Evolutionary conservation across 108 stramenopile species (phyloP), one percentile per base, ranked within the genome.

Genomic region (Craspedostauros australis): DNA sequence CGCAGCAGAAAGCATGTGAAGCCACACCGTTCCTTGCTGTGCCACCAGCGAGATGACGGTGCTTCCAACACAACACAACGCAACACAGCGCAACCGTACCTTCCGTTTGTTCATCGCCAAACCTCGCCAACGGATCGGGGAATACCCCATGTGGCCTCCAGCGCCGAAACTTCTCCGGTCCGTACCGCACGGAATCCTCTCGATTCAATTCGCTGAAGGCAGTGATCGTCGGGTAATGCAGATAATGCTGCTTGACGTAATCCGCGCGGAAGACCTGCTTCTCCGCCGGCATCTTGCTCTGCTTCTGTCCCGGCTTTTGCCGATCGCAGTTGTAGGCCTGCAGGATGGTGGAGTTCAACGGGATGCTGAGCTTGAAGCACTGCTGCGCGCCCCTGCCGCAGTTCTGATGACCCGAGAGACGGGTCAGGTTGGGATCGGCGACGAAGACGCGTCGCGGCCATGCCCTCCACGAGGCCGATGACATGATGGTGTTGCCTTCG

Each of bases 301-400:
- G 39, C 36, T 88, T 85, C 54, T 66, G 33, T 3, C 87, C 79
- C 30, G 84, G 84, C 56, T 70, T 57, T 39, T 88, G 85, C 50
- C 78, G 60, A 52, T 93, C 86, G 59, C 91, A 93, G 59, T 93
- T 93, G 68, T 93, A 93, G 1, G 85, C 76, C 57, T 93, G 82
- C 8, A 93, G 54, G 54, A 93, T 80, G 31, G 91, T 88, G 54
- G 70, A 66, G 15, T 85, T 70, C 26, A 64, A 53, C 5, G 76
- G 79, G n/a, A 92, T 75, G 23, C 57, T 63, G 5, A 86, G 64
- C 21, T 75, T 49, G 39, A 80, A 80, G 33, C 79, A 80, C 23
- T 42, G 32, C 49, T 43, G 18, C n/a, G n/a, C n/a, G 21, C 59
- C 31, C 5, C 46, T n/a, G 25, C 72, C 69, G 45, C 77, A 79